These are phyloP conservation scores for Alternaria infectoria DNA, from an alignment of 2,329 filamentous ascomycete genomes.

Conservation along the genomic window DNA sequence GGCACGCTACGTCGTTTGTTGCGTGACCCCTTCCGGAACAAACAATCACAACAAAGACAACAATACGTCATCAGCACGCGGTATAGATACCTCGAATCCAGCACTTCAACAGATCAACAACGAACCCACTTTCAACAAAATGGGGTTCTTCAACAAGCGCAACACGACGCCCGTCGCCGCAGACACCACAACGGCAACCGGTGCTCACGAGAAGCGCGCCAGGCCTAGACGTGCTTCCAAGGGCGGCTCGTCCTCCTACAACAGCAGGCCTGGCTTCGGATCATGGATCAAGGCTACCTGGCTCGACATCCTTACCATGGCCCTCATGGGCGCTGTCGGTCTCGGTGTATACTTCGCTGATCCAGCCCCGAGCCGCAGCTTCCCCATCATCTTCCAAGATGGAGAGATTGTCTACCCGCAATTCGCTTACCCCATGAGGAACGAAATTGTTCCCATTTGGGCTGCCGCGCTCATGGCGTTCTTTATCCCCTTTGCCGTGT, in stretches of 20 bases:
- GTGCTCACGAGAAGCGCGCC: slow-evolving; percentile 36
- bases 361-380: slow-evolving; percentile 72
- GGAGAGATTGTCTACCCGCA: slow-evolving; percentile 72
- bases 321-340: slow-evolving; percentile 68
- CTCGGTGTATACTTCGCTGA: slow-evolving; percentile 71
- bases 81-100: not conserved
- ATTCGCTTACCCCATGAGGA: slow-evolving; percentile 73
- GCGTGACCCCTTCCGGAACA: not conserved
- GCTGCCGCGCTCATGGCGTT: slow-evolving; percentile 69
- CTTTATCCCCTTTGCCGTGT: slow-evolving; percentile 69
- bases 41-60: not conserved
- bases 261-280: slow-evolving; percentile 63
- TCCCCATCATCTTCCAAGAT: slow-evolving; percentile 69
- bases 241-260: slow-evolving; percentile 28
- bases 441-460: slow-evolving; percentile 68
- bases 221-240: slow-evolving; percentile 16
- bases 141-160: slow-evolving; percentile 50
- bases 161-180: slow-evolving; percentile 38
- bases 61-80: slow-evolving; percentile 9
- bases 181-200: slow-evolving; percentile 45
- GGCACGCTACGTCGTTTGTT: slow-evolving; percentile 6
- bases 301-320: slow-evolving; percentile 73
- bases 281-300: slow-evolving; percentile 73
- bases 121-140: slow-evolving; percentile 15
- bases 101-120: not conserved